Percentiles rank a stretch among this genome's conserved stretches.
These are phyloP conservation scores for Magnolia changhungtana DNA, from an alignment of 164 flowering plant species.

Conservation along the genomic window DNA sequence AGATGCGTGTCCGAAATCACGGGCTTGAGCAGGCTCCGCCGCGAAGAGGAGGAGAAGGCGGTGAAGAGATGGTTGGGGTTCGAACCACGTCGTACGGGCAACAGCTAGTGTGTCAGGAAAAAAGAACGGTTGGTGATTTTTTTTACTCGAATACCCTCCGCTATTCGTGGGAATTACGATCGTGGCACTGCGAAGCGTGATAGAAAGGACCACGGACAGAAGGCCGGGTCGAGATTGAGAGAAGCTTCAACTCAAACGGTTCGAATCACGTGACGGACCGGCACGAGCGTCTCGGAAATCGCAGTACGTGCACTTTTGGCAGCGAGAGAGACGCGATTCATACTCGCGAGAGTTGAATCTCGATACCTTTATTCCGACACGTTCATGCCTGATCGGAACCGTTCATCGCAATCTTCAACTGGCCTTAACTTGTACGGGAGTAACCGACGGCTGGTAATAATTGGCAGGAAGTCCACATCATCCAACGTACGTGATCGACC, in stretches of 20 bases:
- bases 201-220: neutral
- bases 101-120: neutral
- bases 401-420: too few species aligned
- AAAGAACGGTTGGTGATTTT: neutral
- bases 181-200: neutral
- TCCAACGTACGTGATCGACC: too few species aligned
- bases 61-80: conserved; percentile 10
- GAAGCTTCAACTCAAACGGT: conserved; percentile 1
- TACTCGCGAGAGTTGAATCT: neutral
- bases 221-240: neutral
- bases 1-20: conserved; percentile 88
- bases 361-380: too few species aligned
- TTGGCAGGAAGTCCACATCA: too few species aligned
- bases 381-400: too few species aligned
- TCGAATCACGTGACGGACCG: neutral
- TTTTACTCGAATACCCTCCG: neutral
- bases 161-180: neutral
- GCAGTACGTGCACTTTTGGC: neutral
- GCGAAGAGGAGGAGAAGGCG: conserved; percentile 11
- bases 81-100: neutral
- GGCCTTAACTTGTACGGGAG: too few species aligned
- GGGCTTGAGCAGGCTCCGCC: conserved; percentile 51
- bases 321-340: neutral
- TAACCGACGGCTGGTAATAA: too few species aligned
- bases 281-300: neutral